Percentiles rank a stretch among this genome's conserved stretches.
These are phyloP conservation scores for Globisporangium nunn DNA, from an alignment of 352 stramenopile species.

Conservation along the genomic window DNA sequence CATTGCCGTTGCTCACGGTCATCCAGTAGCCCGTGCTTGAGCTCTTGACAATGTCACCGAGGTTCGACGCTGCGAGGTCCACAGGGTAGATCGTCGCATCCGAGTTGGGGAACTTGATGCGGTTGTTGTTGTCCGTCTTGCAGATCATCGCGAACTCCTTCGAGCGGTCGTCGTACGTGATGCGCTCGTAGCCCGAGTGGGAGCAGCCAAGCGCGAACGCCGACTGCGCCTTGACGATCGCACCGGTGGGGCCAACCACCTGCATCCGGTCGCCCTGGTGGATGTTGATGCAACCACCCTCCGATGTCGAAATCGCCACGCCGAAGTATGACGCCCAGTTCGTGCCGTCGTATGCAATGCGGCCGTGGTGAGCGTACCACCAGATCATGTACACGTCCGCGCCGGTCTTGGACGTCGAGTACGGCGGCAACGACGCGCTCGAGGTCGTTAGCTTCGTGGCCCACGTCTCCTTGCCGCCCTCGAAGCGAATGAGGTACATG, in stretches of 20 bases:
- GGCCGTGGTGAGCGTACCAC: conserved; percentile 63
- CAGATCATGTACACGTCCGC: conserved; percentile 58
- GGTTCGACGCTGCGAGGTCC: conserved; percentile 33
- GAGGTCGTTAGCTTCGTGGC: conserved; percentile 50
- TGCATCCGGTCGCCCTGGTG: conserved; percentile 66
- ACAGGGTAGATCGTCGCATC: conserved; percentile 52
- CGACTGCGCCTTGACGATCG: conserved; percentile 28
- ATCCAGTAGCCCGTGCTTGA: conserved; percentile 51
- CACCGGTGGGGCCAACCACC: conserved; percentile 34
- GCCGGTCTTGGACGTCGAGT: conserved; percentile 37
- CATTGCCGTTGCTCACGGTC: conserved; percentile 45
- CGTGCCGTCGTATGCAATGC: conserved; percentile 44
- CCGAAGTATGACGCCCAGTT: conserved; percentile 66
- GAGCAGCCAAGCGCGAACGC: conserved; percentile 57
- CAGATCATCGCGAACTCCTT: conserved; percentile 44
- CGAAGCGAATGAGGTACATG: conserved; percentile 55
- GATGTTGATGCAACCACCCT: conserved; percentile 60
- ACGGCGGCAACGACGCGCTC: conserved; percentile 39
- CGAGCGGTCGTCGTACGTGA: conserved; percentile 42
- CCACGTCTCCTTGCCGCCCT: conserved; percentile 40
- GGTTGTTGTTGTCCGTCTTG: conserved; percentile 69
- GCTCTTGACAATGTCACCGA: conserved; percentile 40
- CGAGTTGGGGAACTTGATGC: conserved; percentile 57
- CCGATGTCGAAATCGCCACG: conserved; percentile 41
- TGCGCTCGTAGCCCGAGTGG: conserved; percentile 51